A percentile compares a stretch with the other conserved stretches of the same genome.
These are phyloP conservation scores for Pichia terricola DNA, from an alignment of 1,139 yeast species.

Conservation along the genomic window DNA sequence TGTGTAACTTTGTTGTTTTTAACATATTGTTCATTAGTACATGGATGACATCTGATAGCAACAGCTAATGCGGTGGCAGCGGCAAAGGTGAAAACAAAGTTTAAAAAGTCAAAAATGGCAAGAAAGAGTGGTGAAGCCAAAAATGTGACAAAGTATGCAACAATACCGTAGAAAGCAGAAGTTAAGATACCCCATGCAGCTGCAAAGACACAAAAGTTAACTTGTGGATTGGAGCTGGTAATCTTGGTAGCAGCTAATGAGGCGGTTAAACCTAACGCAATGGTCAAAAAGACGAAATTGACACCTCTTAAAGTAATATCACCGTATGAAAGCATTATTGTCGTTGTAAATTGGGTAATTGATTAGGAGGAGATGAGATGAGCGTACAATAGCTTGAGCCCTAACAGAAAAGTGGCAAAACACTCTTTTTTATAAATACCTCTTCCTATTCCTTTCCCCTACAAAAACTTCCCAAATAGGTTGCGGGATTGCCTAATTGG, in stretches of 20 bases:
- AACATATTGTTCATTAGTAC: constrained; percentile 59
- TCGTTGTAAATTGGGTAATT: constrained; percentile 7
- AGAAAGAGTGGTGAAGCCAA: constrained; percentile 83
- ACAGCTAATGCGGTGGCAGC: constrained; percentile 94
- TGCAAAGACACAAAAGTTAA: constrained; percentile 79
- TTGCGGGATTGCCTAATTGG: too few species aligned
- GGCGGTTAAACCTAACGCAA: constrained; percentile 78
- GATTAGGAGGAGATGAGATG: too few species aligned
- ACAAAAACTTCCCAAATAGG: too few species aligned
- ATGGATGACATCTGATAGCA: constrained; percentile 77
- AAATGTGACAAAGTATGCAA: constrained; percentile 68
- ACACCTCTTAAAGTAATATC: constrained; percentile 65
- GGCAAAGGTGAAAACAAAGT: constrained; percentile 84
- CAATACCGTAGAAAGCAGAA: constrained; percentile 68
- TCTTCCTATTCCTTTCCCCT: too few species aligned
- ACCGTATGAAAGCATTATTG: constrained; percentile 46
- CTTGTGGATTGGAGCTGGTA: constrained; percentile 58
- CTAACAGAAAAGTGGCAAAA: too few species aligned
- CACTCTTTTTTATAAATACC: too few species aligned
- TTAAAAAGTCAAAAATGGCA: constrained; percentile 71
- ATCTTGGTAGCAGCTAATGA: constrained; percentile 66
- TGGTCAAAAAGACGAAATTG: constrained; percentile 66
- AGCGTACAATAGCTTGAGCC: too few species aligned
- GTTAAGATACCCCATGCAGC: constrained; percentile 78
- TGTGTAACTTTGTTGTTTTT: constrained; percentile 59